Percentiles rank a stretch among this genome's conserved stretches.
Evolutionary conservation across 306 rosid genomes (phyloP).

Genomic region (Betula pendula): DNA sequence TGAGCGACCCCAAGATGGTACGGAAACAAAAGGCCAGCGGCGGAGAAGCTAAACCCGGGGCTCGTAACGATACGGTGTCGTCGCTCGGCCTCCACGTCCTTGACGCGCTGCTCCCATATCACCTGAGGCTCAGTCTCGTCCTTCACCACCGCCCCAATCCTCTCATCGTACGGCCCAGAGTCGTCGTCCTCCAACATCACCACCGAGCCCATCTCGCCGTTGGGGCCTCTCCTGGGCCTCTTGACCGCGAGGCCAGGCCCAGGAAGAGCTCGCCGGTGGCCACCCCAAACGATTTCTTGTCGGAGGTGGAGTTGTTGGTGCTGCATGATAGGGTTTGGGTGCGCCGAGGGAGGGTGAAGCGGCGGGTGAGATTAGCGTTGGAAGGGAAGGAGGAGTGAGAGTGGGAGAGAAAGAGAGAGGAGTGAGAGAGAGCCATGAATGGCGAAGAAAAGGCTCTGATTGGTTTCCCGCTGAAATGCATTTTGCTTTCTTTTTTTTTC

Average conservation of each 20-base stretch:
- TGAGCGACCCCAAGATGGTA: conserved; percentile 91
- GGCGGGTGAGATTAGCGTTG: conserved; percentile 20
- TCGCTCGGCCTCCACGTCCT: conserved; percentile 82
- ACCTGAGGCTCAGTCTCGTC: conserved; percentile 72
- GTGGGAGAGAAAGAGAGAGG: conserved; percentile 24
- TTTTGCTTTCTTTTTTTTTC: too few relatives aligned
- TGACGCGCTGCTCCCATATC: conserved; percentile 84
- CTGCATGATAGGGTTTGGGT: conserved; percentile 23
- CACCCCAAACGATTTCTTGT: conserved; percentile 61
- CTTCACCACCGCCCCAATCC: conserved; percentile 69
- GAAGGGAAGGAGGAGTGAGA: conserved; percentile 18
- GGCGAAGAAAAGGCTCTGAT: conserved; percentile 12
- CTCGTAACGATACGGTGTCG: conserved; percentile 53
- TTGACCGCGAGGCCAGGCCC: conserved; percentile 68
- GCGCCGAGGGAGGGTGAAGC: conserved; percentile 28
- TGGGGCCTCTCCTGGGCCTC: conserved; percentile 20
- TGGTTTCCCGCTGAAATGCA: neutral
- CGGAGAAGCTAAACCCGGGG: conserved; percentile 94
- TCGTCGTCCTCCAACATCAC: conserved; percentile 65
- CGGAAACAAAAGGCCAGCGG: conserved; percentile 93
- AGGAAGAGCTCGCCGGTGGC: conserved; percentile 82
- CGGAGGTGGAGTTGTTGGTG: conserved; percentile 26
- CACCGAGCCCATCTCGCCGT: conserved; percentile 38
- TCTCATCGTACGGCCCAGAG: conserved; percentile 35
- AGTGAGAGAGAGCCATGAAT: conserved; percentile 41